Evolutionary conservation across 2,329 filamentous ascomycete genomes (phyloP).

Genomic region (Penicillium sclerotigenum): DNA sequence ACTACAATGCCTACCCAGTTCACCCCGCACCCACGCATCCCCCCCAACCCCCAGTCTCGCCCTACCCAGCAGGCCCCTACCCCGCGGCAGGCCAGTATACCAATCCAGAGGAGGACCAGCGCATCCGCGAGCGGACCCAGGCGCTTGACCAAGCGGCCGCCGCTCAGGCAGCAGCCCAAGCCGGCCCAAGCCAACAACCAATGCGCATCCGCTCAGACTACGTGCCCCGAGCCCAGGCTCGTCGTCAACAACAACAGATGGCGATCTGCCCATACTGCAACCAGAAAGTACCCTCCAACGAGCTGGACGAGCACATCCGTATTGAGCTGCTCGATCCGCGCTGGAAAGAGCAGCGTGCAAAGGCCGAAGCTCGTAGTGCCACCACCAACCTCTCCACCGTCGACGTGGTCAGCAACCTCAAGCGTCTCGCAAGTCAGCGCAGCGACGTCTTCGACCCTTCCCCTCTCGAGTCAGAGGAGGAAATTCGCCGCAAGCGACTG

Average conservation of each 20-base stretch:
- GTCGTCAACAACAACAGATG: constrained; percentile 59
- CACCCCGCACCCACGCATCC: constrained; percentile 34
- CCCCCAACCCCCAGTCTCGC: constrained; percentile 32
- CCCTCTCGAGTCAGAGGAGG: constrained; percentile 66
- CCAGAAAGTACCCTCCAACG: constrained; percentile 79
- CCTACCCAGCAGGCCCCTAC: constrained; percentile 27
- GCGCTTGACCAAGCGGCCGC: constrained; percentile 65
- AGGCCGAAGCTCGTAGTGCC: constrained; percentile 77
- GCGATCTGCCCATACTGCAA: constrained; percentile 90
- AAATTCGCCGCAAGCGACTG: constrained; percentile 71
- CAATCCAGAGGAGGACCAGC: constrained; percentile 58
- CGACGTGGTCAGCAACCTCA: constrained; percentile 90
- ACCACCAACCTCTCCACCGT: constrained; percentile 82
- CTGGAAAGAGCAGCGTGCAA: constrained; percentile 94
- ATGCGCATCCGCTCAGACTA: constrained; percentile 96
- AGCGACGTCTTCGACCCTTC: constrained; percentile 76
- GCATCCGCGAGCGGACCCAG: constrained; percentile 58
- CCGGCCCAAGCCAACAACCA: constrained; percentile 53
- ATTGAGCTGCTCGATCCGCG: constrained; percentile 91
- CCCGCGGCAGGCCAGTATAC: constrained; percentile 31
- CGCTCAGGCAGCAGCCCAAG: constrained; percentile 73
- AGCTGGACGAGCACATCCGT: constrained; percentile 88
- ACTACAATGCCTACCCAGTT: constrained; percentile 51
- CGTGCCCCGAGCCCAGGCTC: constrained; percentile 75
- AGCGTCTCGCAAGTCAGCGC: constrained; percentile 86